These are phyloP conservation scores for Diaporthe citriasiana DNA, from an alignment of 2,329 filamentous ascomycete genomes.

Conservation along the genomic window DNA sequence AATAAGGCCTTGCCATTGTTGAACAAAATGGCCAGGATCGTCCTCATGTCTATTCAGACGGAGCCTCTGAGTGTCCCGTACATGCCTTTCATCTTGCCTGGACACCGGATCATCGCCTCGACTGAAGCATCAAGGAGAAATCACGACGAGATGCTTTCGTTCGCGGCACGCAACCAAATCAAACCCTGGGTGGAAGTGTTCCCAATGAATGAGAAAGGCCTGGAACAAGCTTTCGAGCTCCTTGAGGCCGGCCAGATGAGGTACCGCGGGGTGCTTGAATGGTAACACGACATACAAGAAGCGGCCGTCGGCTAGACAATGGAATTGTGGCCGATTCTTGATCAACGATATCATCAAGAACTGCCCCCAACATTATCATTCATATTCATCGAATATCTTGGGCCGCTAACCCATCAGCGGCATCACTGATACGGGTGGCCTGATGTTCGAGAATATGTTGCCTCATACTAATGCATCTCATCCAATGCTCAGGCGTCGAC, in stretches of 20 bases:
- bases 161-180: constrained; percentile 42
- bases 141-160: constrained; percentile 41
- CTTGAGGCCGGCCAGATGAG: constrained; percentile 43
- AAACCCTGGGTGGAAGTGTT: constrained; percentile 43
- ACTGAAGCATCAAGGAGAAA: constrained; percentile 43
- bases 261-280: constrained; percentile 42
- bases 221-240: constrained; percentile 39
- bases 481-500: no score
- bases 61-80: constrained; percentile 38
- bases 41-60: constrained; percentile 39
- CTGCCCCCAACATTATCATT: neutral
- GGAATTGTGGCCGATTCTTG: neutral
- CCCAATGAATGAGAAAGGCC: constrained; percentile 41
- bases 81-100: constrained; percentile 42
- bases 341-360: no score
- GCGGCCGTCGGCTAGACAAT: neutral
- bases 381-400: neutral
- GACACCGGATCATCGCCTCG: constrained; percentile 39
- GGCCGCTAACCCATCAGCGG: neutral
- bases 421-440: neutral
- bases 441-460: neutral
- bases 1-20: constrained; percentile 27
- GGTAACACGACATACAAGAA: neutral
- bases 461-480: neutral
- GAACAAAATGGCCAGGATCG: constrained; percentile 35